These are phyloP conservation scores for Malassezia pachydermatis DNA, from an alignment of 1,284 basidiomycete genomes.

Conservation along the genomic window DNA sequence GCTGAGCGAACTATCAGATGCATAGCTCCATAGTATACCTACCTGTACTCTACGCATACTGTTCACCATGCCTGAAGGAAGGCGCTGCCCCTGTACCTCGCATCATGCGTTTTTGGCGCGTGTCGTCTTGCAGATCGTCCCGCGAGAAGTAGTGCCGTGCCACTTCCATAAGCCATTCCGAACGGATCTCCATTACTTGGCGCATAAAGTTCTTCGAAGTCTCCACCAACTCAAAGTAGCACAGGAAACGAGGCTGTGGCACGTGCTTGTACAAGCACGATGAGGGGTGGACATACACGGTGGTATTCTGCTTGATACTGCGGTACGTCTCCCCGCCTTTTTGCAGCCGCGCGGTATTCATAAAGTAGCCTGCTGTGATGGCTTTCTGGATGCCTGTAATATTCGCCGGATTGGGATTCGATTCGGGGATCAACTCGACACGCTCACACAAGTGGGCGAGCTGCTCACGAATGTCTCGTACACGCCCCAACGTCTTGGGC, in stretches of 20 bases:
- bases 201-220: constrained; percentile 57
- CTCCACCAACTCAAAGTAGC: constrained; percentile 81
- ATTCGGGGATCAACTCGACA: constrained; percentile 79
- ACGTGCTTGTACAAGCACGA: constrained; percentile 89
- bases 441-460: constrained; percentile 88
- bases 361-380: constrained; percentile 87
- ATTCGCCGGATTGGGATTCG: constrained; percentile 80
- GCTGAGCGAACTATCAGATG: constrained; percentile 14
- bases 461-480: constrained; percentile 89
- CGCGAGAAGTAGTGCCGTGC: constrained; percentile 34
- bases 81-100: constrained; percentile 8
- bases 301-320: constrained; percentile 85
- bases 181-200: constrained; percentile 95
- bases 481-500: constrained; percentile 85
- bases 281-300: constrained; percentile 91
- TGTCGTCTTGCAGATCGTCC: constrained; percentile 26
- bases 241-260: constrained; percentile 71
- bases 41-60: background rate
- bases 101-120: constrained; percentile 11
- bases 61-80: background rate
- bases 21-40: background rate
- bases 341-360: constrained; percentile 59
- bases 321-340: constrained; percentile 56
- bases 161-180: constrained; percentile 78
- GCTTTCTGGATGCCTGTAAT: constrained; percentile 88